Base-by-base conservation (phyloP, 228 moss, liverwort and hornwort species). In the Sphagnum fallax region DNA sequence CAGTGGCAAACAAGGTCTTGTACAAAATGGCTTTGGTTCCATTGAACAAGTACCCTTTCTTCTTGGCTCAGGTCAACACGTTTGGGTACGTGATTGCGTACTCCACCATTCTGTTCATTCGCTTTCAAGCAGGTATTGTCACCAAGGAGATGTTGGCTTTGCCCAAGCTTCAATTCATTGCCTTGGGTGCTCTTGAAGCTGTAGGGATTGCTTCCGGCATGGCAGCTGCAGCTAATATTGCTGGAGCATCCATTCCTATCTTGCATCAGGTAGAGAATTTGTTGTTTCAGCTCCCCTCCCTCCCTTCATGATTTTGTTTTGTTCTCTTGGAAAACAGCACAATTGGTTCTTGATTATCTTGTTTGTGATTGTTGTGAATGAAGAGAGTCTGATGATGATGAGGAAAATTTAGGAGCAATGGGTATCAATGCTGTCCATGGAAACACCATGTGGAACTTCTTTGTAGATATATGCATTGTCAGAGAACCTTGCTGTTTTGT, bases 1-100 rank as follows among this genome's bases (percentile, higher is more conserved):
- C 85, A 47, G 82, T 82, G 64, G 65, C 69, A 52, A 88, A 88
- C 66, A 88, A 77, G 66, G 64, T 88, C 64, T 57, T 85, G n/a
- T 88, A 85, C 76, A 88, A 88, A 68, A 82, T 88, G 88, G 88
- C 88, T 61, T 73, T 88, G 75, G 76, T 88, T 62, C 88, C 88
- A 9, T 72, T 88, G 85, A 78, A 76, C 15, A 67, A 82, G 67
- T 85, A 80, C 63, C 88, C 88, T 4, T 88, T 88, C 65, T 88
- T 88, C 57, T 70, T 88, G 73, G 88, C 88, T 2, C 88, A 88
- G 62, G 10, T 82, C 68, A 80, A 52, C 6, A 85, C 85, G 5
- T 88, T 88, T 69, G 88, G 88, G 74, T 88, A 88, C 67, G 88
- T 88, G 51, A 71, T 80, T 70, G 88, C 85, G 52, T 88, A 88